phyloP scores from a whole-genome alignment of 139 green algal genomes.

The Chlamydomonas urium region DNA sequence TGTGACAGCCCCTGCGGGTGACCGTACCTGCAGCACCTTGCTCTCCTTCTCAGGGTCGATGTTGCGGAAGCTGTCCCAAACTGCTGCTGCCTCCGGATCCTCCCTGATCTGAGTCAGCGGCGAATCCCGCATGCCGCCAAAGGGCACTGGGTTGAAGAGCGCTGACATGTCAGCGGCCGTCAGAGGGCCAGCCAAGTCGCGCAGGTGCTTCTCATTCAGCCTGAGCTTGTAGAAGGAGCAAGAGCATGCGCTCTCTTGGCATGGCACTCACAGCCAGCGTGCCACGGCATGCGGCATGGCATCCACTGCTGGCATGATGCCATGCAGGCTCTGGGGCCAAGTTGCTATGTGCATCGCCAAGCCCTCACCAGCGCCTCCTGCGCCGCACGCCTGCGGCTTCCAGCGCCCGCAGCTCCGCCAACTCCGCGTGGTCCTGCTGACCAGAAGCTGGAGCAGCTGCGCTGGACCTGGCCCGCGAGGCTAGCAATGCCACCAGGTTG shows the following conservation, averaged over 20 bases:
- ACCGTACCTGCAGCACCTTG: constrained; percentile 42
- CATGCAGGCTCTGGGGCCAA: no score
- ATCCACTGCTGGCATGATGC: no score
- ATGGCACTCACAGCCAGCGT: no score
- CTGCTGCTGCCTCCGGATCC: not conserved
- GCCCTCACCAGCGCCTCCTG: constrained; percentile 9
- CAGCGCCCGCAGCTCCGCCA: constrained; percentile 33
- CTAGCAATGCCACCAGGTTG: not conserved
- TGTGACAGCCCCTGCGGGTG: no score
- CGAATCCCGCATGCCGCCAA: constrained; percentile 25
- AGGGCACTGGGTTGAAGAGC: constrained; percentile 53
- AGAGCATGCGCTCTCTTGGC: no score
- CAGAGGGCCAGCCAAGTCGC: constrained; percentile 16
- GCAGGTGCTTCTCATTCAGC: constrained; percentile 33
- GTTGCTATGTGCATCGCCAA: no score
- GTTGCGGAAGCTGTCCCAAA: constrained; percentile 45
- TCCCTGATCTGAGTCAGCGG: constrained; percentile 17
- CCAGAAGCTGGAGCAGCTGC: not conserved
- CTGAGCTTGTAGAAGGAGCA: no score
- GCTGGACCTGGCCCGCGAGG: not conserved
- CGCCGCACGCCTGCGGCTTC: constrained; percentile 28
- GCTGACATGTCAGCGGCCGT: constrained; percentile 33
- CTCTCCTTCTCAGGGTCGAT: constrained; percentile 50
- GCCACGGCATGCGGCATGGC: no score
- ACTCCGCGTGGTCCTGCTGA: constrained; percentile 6